phyloP scores from a whole-genome alignment of 169 alveolate species.

The Plasmodium ovale region DNA sequence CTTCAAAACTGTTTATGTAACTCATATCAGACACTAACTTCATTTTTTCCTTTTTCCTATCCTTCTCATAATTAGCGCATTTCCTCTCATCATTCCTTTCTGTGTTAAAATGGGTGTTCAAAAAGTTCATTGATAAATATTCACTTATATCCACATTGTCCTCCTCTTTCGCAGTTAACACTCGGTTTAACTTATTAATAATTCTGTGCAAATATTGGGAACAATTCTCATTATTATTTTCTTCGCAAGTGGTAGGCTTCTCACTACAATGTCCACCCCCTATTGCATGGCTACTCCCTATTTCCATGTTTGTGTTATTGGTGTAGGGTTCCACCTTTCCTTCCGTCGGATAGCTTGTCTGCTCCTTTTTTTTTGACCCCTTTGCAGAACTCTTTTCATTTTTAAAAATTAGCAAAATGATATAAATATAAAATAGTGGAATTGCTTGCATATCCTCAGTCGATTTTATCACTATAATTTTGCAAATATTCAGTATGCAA shows the following conservation, averaged over 20 bases:
- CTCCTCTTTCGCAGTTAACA: conserved; percentile 11
- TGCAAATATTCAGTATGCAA: conserved; percentile 58
- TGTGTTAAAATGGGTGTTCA: not conserved
- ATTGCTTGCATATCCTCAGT: conserved; percentile 62
- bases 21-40: not conserved
- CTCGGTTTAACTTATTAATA: conserved; percentile 1
- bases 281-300: not conserved
- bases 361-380: not conserved
- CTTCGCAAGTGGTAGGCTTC: not conserved
- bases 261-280: no score
- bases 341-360: not conserved
- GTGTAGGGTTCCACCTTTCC: not conserved
- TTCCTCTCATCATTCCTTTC: not conserved
- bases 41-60: not conserved
- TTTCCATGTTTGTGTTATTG: not conserved
- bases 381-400: conserved; percentile 5
- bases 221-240: not conserved
- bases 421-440: conserved; percentile 64
- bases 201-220: conserved; percentile 5
- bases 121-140: conserved; percentile 18
- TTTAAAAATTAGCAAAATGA: conserved; percentile 68
- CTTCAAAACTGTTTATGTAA: not conserved
- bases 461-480: conserved; percentile 38
- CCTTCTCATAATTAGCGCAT: not conserved
- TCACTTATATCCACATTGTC: conserved; percentile 34